A percentile compares a stretch with the other conserved stretches of the same genome.
These are phyloP conservation scores for Solanum dulcamara DNA, from an alignment of 257 asterid genomes.

Conservation along the genomic window DNA sequence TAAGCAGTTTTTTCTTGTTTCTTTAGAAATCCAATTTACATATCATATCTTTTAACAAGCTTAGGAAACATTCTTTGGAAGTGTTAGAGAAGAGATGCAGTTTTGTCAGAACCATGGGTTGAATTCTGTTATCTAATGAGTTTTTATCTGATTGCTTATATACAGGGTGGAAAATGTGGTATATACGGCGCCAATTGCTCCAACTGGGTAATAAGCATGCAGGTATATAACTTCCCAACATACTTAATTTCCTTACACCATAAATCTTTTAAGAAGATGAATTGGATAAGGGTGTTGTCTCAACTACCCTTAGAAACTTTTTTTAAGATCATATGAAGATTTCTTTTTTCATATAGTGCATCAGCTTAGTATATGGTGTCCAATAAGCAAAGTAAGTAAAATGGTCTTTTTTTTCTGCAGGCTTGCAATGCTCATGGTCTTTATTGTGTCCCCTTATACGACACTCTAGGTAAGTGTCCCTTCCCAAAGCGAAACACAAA, in stretches of 20 bases:
- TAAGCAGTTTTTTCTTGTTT: not conserved
- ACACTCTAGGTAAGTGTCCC: conserved; percentile 51
- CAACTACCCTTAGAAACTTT: not conserved
- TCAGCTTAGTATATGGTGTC: not conserved
- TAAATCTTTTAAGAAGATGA: not conserved
- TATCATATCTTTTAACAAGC: not conserved
- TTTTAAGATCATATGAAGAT: not conserved
- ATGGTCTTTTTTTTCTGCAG: conserved; percentile 19
- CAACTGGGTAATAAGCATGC: conserved; percentile 73
- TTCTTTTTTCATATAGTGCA: not conserved
- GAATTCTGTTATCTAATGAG: not conserved
- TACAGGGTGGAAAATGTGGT: conserved; percentile 70
- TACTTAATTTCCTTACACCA: not conserved
- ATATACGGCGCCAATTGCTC: conserved; percentile 75
- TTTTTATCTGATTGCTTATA: not conserved
- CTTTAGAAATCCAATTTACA: not conserved
- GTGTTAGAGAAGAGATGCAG: not conserved
- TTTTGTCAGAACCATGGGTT: not conserved
- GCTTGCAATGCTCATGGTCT: conserved; percentile 85
- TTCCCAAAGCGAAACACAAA: not conserved
- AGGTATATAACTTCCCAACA: conserved; percentile 20
- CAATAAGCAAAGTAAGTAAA: not conserved
- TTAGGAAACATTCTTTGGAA: not conserved
- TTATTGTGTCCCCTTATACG: conserved; percentile 66
- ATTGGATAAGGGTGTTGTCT: not conserved